phyloP scores from a whole-genome alignment of 2,329 filamentous ascomycete genomes.

The Cyphellophora europaea region DNA sequence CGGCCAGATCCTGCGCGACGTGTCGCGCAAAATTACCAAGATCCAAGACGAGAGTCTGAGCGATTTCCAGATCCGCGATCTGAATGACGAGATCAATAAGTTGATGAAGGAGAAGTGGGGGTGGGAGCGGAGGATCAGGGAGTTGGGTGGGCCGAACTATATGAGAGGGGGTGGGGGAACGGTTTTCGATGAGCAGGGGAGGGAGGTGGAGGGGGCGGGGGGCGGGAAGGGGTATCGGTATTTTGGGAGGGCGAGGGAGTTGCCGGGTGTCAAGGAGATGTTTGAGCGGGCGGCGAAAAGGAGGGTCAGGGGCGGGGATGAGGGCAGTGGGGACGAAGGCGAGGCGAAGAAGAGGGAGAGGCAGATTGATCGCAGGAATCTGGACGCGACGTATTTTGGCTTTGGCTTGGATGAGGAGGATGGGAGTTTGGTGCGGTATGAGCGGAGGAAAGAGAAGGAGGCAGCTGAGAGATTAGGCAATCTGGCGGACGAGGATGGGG shows the following conservation, averaged over 20 bases:
- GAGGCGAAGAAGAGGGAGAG: slow-evolving; percentile 18
- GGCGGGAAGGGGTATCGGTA: slow-evolving; percentile 89
- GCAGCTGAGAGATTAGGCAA: slow-evolving; percentile 59
- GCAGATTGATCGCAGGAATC: slow-evolving; percentile 49
- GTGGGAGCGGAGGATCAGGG: slow-evolving; percentile 96
- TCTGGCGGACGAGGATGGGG: slow-evolving; percentile 47
- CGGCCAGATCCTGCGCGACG: slow-evolving; percentile 92
- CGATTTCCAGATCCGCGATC: slow-evolving; percentile 93
- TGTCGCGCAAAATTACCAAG: slow-evolving; percentile 89
- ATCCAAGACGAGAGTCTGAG: slow-evolving; percentile 88
- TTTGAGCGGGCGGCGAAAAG: slow-evolving; percentile 67
- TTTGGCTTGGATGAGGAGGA: slow-evolving; percentile 92
- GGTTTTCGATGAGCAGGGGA: slow-evolving; percentile 64
- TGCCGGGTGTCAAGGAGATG: slow-evolving; percentile 93
- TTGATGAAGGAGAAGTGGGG: slow-evolving; percentile 98
- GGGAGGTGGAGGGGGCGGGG: slow-evolving; percentile 48
- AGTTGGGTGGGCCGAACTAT: slow-evolving; percentile 94
- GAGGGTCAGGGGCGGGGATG: slow-evolving; percentile 38
- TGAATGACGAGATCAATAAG: slow-evolving; percentile 99
- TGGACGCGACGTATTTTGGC: slow-evolving; percentile 93
- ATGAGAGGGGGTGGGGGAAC: slow-evolving; percentile 61
- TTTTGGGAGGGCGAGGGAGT: slow-evolving; percentile 79
- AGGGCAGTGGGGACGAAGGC: slow-evolving; percentile 55
- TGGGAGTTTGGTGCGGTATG: slow-evolving; percentile 67
- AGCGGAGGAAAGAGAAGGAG: slow-evolving; percentile 73